A percentile compares a stretch with the other conserved stretches of the same genome.
Conservation (phyloP, 164 flowering plant genomes). For the Tinospora cordifolia region DNA sequence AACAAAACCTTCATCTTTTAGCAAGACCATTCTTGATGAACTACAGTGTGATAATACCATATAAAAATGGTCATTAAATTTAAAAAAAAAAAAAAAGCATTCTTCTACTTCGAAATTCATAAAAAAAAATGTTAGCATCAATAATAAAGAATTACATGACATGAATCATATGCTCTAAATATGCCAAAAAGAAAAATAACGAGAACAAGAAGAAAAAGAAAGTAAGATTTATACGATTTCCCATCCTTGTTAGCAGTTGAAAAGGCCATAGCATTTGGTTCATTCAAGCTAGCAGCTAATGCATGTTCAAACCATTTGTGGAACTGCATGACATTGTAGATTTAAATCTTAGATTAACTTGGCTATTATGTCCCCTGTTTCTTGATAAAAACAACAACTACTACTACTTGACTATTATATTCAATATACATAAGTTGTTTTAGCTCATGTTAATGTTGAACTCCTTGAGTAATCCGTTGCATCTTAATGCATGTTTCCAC, state of each 20-base stretch:
- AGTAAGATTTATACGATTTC: conserved; percentile 45
- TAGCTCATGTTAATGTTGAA: neutral
- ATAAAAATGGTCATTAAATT: neutral
- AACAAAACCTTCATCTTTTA: conserved; percentile 88
- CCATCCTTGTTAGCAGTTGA: conserved; percentile 74
- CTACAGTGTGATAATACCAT: conserved; percentile 25
- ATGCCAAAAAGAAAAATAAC: neutral
- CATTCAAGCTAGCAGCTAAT: conserved; percentile 61
- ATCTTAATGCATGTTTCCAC: neutral
- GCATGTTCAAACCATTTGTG: conserved; percentile 93
- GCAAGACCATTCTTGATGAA: conserved; percentile 85
- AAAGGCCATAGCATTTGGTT: conserved; percentile 95
- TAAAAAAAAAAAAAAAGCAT: neutral
- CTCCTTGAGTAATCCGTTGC: neutral
- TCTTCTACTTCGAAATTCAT: neutral
- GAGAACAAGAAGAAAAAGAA: conserved; percentile 6
- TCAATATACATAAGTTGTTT: too few species aligned
- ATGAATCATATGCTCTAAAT: neutral
- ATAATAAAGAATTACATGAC: conserved; percentile 1
- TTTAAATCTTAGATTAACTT: neutral
- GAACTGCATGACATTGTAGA: conserved; percentile 44
- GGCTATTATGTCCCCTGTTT: neutral
- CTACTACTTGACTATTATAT: too few species aligned
- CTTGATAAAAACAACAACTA: neutral
- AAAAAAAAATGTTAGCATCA: neutral